These are phyloP conservation scores for Suzukiozyma palmioleophila DNA, from an alignment of 1,139 yeast species.

Conservation along the genomic window DNA sequence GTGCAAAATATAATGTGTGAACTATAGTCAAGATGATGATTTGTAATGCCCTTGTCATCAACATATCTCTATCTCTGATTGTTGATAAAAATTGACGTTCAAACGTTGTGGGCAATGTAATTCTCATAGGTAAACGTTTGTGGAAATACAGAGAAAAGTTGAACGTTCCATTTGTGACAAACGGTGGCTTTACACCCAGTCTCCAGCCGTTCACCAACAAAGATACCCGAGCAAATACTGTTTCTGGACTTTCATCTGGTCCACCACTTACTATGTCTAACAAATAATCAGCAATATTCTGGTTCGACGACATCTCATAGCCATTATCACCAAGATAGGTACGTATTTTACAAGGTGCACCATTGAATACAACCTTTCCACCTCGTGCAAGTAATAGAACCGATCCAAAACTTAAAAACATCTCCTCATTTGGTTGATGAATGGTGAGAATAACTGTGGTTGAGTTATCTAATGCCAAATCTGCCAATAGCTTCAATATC, in stretches of 20 bases:
- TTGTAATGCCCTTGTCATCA: slow-evolving; percentile 66
- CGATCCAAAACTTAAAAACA: slow-evolving; percentile 61
- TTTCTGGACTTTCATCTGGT: slow-evolving; percentile 25
- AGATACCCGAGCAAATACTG: slow-evolving; percentile 26
- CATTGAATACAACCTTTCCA: slow-evolving; percentile 67
- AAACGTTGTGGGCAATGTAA: slow-evolving; percentile 27
- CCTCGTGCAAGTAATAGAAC: slow-evolving; percentile 67
- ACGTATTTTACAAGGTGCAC: slow-evolving; percentile 35
- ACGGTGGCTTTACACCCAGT: slow-evolving; percentile 2
- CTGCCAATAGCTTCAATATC: slow-evolving; percentile 56
- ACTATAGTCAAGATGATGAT: slow-evolving; percentile 61
- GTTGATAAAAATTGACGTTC: slow-evolving; percentile 43
- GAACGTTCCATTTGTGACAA: slow-evolving; percentile 8
- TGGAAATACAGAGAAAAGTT: slow-evolving; percentile 18
- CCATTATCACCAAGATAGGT: slow-evolving; percentile 45
- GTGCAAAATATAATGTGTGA: slow-evolving; percentile 68
- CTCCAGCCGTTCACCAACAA: slow-evolving; percentile 39
- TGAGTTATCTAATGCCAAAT: slow-evolving; percentile 51
- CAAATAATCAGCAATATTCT: slow-evolving; percentile 70
- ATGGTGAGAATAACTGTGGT: slow-evolving; percentile 76
- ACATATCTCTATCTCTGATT: slow-evolving; percentile 54
- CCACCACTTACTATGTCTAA: slow-evolving; percentile 63
- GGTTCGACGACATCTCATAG: slow-evolving; percentile 50
- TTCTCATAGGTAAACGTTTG: slow-evolving; percentile 18
- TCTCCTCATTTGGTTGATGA: slow-evolving; percentile 76